phyloP scores from a whole-genome alignment of 345 rosid species.

The Anacardium occidentale region DNA sequence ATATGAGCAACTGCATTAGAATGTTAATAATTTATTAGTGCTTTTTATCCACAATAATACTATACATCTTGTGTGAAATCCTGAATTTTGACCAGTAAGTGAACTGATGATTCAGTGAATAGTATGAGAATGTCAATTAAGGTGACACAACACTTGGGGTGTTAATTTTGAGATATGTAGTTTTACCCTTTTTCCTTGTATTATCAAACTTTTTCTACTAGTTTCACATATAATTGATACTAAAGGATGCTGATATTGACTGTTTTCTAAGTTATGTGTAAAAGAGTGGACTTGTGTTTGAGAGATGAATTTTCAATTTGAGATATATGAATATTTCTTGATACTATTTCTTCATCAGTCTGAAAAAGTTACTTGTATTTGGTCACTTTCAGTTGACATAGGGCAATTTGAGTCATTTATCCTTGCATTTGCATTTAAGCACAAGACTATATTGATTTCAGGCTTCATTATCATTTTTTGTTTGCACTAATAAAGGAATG shows the following conservation, averaged over 20 bases:
- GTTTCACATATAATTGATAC: neutral
- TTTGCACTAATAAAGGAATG: no score
- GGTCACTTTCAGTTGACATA: neutral
- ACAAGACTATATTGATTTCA: neutral
- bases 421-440: neutral
- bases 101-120: no score
- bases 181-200: neutral
- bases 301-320: neutral
- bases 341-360: neutral
- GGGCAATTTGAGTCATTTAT: neutral
- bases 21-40: no score
- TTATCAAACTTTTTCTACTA: neutral
- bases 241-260: neutral
- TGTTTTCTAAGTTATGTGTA: neutral
- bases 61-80: no score
- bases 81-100: no score
- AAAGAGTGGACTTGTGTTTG: neutral
- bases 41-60: no score
- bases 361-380: neutral
- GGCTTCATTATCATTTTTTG: no score
- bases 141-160: no score
- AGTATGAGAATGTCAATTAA: no score
- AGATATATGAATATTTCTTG: neutral
- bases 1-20: constrained; percentile 1
- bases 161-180: no score